phyloP scores from a whole-genome alignment of 495 filamentous ascomycete species.

The Penicillium cataractarum region DNA sequence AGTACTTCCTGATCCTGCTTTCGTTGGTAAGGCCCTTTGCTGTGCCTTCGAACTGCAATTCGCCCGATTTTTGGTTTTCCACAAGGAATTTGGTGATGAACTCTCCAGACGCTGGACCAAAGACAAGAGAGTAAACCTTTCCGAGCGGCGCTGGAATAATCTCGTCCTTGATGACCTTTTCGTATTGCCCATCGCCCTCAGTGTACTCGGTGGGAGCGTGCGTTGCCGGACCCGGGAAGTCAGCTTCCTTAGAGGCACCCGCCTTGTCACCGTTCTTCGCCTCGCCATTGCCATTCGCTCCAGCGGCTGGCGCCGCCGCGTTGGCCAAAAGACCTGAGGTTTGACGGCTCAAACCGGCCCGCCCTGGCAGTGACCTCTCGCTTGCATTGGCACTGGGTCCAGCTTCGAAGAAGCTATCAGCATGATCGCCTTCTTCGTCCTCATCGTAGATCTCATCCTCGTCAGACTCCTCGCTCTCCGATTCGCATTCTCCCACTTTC shows the following conservation, averaged over 20 bases:
- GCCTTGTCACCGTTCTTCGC: constrained; percentile 57
- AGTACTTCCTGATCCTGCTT: constrained; percentile 72
- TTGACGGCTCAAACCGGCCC: constrained; percentile 61
- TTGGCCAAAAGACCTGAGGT: constrained; percentile 61
- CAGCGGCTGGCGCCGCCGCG: constrained; percentile 33
- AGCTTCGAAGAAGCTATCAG: constrained; percentile 62
- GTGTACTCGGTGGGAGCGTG: constrained; percentile 84
- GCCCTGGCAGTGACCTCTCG: constrained; percentile 57
- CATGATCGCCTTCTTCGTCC: constrained; percentile 63
- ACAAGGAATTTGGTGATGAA: constrained; percentile 86
- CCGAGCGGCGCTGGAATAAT: constrained; percentile 85
- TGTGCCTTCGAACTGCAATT: constrained; percentile 80
- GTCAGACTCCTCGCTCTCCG: constrained; percentile 59
- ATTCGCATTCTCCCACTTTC: constrained; percentile 68
- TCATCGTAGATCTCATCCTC: constrained; percentile 80
- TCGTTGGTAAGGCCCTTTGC: constrained; percentile 75
- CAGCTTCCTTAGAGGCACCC: constrained; percentile 55
- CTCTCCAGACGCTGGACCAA: constrained; percentile 73
- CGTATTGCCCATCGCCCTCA: constrained; percentile 76
- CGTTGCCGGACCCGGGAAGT: constrained; percentile 85
- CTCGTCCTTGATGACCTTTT: constrained; percentile 84
- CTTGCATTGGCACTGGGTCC: constrained; percentile 63
- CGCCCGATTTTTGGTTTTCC: constrained; percentile 84
- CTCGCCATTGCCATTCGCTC: constrained; percentile 45
- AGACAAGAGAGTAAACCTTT: constrained; percentile 86